Evolutionary conservation across 2,329 filamentous ascomycete genomes (phyloP).

Genomic region (Ophiostoma perfectum): DNA sequence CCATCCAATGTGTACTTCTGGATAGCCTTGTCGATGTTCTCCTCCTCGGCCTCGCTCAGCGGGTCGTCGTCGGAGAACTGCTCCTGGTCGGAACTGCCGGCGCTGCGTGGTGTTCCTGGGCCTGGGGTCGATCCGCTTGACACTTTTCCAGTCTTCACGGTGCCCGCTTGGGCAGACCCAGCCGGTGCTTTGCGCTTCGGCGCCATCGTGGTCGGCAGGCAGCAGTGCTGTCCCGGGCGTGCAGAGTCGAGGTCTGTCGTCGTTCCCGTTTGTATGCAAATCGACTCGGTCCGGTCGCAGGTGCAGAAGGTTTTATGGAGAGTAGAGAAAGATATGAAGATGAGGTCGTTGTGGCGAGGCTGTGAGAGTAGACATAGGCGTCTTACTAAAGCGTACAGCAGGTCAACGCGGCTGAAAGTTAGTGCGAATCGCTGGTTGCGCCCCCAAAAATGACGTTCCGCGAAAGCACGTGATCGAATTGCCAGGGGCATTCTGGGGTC

Average conservation of each 20-base stretch:
- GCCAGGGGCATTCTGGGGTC: conserved; percentile 11
- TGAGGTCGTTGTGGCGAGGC: neutral
- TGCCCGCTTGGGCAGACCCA: conserved; percentile 40
- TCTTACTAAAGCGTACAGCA: neutral
- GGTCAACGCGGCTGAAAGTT: conserved; percentile 17
- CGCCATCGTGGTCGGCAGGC: conserved; percentile 43
- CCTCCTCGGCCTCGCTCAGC: conserved; percentile 47
- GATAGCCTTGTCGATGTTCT: conserved; percentile 53
- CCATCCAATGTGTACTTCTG: conserved; percentile 54
- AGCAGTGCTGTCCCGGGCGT: neutral
- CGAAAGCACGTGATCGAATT: conserved; percentile 20
- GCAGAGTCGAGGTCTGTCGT: neutral
- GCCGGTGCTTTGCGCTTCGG: conserved; percentile 62
- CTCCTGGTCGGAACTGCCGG: conserved; percentile 48
- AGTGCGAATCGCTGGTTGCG: conserved; percentile 14
- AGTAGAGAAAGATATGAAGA: neutral
- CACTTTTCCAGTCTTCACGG: conserved; percentile 49
- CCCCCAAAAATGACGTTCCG: conserved; percentile 5
- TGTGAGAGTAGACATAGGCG: neutral
- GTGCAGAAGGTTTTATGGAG: neutral
- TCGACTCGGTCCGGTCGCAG: neutral
- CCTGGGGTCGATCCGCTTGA: conserved; percentile 58
- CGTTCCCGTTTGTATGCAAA: neutral
- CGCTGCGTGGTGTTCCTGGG: conserved; percentile 53
- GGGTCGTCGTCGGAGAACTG: conserved; percentile 51